Percentiles rank a stretch among this genome's conserved stretches.
phyloP scores from a whole-genome alignment of 768 basidiomycete species.

The Artomyces pyxidatus region DNA sequence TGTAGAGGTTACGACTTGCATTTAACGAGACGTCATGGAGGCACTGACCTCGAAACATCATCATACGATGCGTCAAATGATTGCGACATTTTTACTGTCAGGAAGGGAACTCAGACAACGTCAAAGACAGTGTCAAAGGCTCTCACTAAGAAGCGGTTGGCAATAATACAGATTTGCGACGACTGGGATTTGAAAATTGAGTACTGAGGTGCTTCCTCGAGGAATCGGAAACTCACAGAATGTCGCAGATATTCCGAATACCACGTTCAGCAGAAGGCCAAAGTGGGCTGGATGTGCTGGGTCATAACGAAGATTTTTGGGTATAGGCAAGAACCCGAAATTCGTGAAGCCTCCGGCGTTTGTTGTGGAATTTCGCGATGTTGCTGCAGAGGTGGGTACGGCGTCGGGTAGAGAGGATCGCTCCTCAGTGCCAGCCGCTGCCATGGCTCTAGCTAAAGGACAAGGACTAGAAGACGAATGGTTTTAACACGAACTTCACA shows the following conservation, averaged over 20 bases:
- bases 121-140: conserved; percentile 23
- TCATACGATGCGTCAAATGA: conserved; percentile 24
- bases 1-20: conserved; percentile 17
- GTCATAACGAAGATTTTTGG: conserved; percentile 31
- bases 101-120: conserved; percentile 6
- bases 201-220: neutral
- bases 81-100: conserved; percentile 31
- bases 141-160: conserved; percentile 66
- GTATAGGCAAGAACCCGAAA: conserved; percentile 41
- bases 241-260: conserved; percentile 40
- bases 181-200: conserved; percentile 24
- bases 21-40: neutral
- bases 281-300: conserved; percentile 28
- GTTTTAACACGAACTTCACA: too few species aligned
- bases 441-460: too few species aligned
- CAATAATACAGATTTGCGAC: conserved; percentile 79
- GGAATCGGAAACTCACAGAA: conserved; percentile 25
- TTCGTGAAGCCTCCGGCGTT: too few species aligned
- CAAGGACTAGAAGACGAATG: too few species aligned
- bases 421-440: too few species aligned
- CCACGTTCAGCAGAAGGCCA: conserved; percentile 29
- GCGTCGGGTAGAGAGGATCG: too few species aligned
- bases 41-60: conserved; percentile 5
- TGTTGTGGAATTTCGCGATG: too few species aligned
- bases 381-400: too few species aligned